Evolutionary conservation across 345 rosid genomes (phyloP), one percentile per base, ranked within the genome.

Genomic region (Citrus maxima): DNA sequence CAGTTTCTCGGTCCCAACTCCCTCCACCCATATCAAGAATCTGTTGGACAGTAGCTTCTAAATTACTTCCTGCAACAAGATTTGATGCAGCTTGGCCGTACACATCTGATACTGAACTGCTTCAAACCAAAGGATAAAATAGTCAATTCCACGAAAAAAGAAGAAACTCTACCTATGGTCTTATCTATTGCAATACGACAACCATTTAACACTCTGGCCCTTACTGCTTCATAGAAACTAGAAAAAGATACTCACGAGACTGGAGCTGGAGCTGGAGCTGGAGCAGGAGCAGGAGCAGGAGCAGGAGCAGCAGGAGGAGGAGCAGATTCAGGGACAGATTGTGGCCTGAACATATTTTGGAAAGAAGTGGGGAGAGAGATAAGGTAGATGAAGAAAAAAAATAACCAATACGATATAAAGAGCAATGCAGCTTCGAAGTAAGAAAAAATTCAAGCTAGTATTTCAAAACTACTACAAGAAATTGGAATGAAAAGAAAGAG

Each of bases 11-110:
- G 42, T 86, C 88, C 93, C 93, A 88, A 55, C 84, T 82, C 35
- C 91, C 91, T 60, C 93, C 93, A 67, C 93, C 93, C 88, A 89
- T 86, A 75, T 88, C 91, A 76, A 89, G 78, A 75, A 89, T 88
- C 76, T 89, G 88, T 79, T 89, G 91, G 63, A 89, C 70, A 4
- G 84, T 68, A 69, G 85, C 85, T 78, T 89, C 91, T 70, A 89
- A 80, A 81, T 85, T 88, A 72, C 14, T 89, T 75, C 93, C 93
- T 6, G 91, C 93, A 64, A 89, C 91, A 58, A 89, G 83, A 80
- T 82, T 89, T 34, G 93, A 89, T 73, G 93, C 93, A 24, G 91
- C 93, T 73, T 88, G 89, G 77, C 89, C 90, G 75, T 89, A 88
- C 22, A 85, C 88, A 84, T 82, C 85, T 30, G 83, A 28, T 22